Evolutionary conservation across 192 early-diverging fungal species (phyloP).

Genomic region (Geosiphon pyriformis): DNA sequence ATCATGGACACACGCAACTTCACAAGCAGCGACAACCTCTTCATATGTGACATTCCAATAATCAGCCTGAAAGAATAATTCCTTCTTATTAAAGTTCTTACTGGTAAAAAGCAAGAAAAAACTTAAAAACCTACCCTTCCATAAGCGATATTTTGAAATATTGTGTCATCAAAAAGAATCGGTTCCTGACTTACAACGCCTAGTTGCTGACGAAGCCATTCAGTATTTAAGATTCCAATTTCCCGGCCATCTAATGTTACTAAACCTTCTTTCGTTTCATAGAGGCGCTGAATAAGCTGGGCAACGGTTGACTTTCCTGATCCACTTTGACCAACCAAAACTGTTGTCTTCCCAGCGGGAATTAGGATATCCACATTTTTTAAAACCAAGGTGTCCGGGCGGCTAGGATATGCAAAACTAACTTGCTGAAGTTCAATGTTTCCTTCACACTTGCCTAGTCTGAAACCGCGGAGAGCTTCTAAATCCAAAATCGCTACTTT

Average conservation of each 20-base stretch:
- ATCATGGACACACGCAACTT: slow-evolving; percentile 60
- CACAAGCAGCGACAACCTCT: slow-evolving; percentile 46
- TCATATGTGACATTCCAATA: slow-evolving; percentile 54
- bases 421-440: slow-evolving; percentile 18
- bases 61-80: neutral
- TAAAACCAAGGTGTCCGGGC: slow-evolving; percentile 15
- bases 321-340: slow-evolving; percentile 22
- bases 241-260: slow-evolving; percentile 74
- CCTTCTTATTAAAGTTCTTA: neutral
- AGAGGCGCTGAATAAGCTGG: slow-evolving; percentile 19
- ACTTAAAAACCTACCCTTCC: slow-evolving; percentile 32
- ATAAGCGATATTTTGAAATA: slow-evolving; percentile 78
- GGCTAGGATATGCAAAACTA: slow-evolving; percentile 23
- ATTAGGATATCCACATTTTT: slow-evolving; percentile 13
- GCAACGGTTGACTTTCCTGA: slow-evolving; percentile 18
- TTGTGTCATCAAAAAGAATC: slow-evolving; percentile 75
- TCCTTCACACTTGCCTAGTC: slow-evolving; percentile 8
- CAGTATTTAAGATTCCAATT: slow-evolving; percentile 72
- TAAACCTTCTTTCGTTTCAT: slow-evolving; percentile 35
- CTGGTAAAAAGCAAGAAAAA: neutral
- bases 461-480: slow-evolving; percentile 21
- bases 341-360: slow-evolving; percentile 17
- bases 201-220: slow-evolving; percentile 81
- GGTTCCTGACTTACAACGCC: slow-evolving; percentile 93
- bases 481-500: slow-evolving; percentile 20